phyloP scores from a whole-genome alignment of 805 yeast species.

The Middelhovenomyces tepae region DNA sequence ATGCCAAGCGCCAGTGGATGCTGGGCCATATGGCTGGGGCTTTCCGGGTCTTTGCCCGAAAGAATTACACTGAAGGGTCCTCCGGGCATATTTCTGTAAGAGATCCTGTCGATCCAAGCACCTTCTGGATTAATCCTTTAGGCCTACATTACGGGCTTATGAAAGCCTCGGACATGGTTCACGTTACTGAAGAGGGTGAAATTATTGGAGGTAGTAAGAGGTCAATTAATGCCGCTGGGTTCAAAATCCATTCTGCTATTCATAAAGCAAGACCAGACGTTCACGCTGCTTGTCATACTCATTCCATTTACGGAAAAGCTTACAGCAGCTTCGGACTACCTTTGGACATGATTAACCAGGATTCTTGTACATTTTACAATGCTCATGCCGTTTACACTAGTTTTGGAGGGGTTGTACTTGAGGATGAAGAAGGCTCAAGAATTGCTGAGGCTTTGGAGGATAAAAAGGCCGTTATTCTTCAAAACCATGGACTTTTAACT shows the following conservation, averaged over 20 bases:
- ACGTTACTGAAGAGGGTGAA: constrained; percentile 52
- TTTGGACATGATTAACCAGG: constrained; percentile 75
- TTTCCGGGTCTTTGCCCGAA: constrained; percentile 73
- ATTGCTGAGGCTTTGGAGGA: constrained; percentile 54
- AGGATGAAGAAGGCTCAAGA: constrained; percentile 50
- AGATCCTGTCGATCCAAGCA: constrained; percentile 71
- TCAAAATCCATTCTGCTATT: constrained; percentile 57
- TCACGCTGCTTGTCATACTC: constrained; percentile 65
- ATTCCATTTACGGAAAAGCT: constrained; percentile 56
- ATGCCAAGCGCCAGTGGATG: constrained; percentile 40
- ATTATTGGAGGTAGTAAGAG: constrained; percentile 46
- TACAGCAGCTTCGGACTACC: constrained; percentile 57
- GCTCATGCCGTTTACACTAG: constrained; percentile 55
- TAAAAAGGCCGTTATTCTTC: constrained; percentile 48
- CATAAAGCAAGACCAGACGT: constrained; percentile 65
- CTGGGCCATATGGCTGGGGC: constrained; percentile 76
- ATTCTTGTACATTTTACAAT: constrained; percentile 58
- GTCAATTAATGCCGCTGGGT: constrained; percentile 60
- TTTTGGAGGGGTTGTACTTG: constrained; percentile 76
- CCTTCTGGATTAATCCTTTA: constrained; percentile 86
- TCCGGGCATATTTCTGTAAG: constrained; percentile 84
- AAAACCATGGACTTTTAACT: constrained; percentile 66
- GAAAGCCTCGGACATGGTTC: constrained; percentile 55
- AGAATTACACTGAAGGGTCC: constrained; percentile 64
- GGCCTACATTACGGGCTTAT: constrained; percentile 64